phyloP scores from a whole-genome alignment of 768 basidiomycete genomes.

The Mycena polygramma region DNA sequence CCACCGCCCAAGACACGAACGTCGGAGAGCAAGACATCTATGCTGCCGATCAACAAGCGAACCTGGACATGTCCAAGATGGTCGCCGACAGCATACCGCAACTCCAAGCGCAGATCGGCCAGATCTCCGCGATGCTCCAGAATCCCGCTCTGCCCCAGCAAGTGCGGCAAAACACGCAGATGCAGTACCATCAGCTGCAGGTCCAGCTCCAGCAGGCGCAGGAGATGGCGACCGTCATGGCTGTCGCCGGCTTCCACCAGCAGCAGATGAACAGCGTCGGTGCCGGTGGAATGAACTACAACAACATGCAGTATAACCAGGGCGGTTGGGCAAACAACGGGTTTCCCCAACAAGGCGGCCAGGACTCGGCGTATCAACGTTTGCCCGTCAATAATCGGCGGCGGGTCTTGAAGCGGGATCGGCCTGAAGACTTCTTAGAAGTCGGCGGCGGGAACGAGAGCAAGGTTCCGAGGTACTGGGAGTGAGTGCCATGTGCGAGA shows the following conservation, averaged over 20 bases:
- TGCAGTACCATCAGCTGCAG: slow-evolving; percentile 86
- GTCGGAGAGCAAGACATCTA: slow-evolving; percentile 74
- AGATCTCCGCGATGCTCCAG: slow-evolving; percentile 83
- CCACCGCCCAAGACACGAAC: slow-evolving; percentile 36
- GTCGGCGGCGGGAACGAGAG: slow-evolving; percentile 72
- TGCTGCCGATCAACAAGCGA: slow-evolving; percentile 71
- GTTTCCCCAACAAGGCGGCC: slow-evolving; percentile 72
- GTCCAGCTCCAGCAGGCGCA: slow-evolving; percentile 86
- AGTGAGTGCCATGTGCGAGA: slow-evolving; percentile 52
- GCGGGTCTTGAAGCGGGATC: slow-evolving; percentile 81
- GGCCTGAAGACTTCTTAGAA: slow-evolving; percentile 88
- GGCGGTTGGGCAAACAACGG: slow-evolving; percentile 56
- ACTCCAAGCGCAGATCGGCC: slow-evolving; percentile 87
- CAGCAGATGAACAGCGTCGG: slow-evolving; percentile 63
- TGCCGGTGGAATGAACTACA: slow-evolving; percentile 52
- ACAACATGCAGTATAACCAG: slow-evolving; percentile 57
- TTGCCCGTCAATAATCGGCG: slow-evolving; percentile 86
- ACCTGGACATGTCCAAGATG: slow-evolving; percentile 78
- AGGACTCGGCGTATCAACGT: slow-evolving; percentile 91
- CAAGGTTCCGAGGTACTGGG: slow-evolving; percentile 84
- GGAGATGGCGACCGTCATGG: slow-evolving; percentile 74
- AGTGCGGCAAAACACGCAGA: slow-evolving; percentile 84
- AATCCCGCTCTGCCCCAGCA: slow-evolving; percentile 79
- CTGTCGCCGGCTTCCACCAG: slow-evolving; percentile 69
- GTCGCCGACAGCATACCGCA: slow-evolving; percentile 83